Conservation (phyloP, 176 grass and related monocot species). For the Oryza glumipatula region DNA sequence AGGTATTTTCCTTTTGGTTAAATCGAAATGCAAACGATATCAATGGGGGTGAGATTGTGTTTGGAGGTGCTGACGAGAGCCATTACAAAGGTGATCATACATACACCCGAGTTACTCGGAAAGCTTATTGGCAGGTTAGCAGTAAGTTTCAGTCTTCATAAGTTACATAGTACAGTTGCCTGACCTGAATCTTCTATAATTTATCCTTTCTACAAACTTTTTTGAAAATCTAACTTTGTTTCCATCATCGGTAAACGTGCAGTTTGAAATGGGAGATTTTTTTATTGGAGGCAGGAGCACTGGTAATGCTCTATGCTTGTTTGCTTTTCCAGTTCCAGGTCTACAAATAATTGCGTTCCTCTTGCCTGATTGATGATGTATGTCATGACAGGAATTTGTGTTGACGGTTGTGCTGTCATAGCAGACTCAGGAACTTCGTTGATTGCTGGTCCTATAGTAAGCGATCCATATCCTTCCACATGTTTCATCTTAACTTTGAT, state of each 20-base stretch:
- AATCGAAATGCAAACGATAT: conserved; percentile 71
- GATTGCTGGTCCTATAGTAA: conserved; percentile 86
- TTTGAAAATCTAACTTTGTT: background rate
- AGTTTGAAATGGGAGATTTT: conserved; percentile 93
- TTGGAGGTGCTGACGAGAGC: conserved; percentile 68
- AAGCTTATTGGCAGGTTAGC: conserved; percentile 88
- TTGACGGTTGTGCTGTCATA: conserved; percentile 78
- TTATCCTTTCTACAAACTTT: background rate
- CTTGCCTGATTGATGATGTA: conserved; percentile 24
- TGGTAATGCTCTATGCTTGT: conserved; percentile 46
- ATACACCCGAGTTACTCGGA: conserved; percentile 80
- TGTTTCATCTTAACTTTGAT: conserved; percentile 7
- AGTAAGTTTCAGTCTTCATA: background rate
- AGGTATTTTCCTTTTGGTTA: conserved; percentile 92
- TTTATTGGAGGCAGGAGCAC: conserved; percentile 62
- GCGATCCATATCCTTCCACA: conserved; percentile 1
- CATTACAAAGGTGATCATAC: conserved; percentile 80
- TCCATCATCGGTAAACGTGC: background rate
- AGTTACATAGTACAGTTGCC: background rate
- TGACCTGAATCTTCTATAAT: background rate
- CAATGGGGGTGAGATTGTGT: conserved; percentile 94
- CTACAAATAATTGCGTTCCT: background rate
- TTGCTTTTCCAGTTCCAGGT: background rate
- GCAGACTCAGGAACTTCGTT: conserved; percentile 93
- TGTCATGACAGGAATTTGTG: conserved; percentile 65